These are phyloP conservation scores for Beauveria varroae DNA, from an alignment of 2,329 filamentous ascomycete species.

Conservation along the genomic window DNA sequence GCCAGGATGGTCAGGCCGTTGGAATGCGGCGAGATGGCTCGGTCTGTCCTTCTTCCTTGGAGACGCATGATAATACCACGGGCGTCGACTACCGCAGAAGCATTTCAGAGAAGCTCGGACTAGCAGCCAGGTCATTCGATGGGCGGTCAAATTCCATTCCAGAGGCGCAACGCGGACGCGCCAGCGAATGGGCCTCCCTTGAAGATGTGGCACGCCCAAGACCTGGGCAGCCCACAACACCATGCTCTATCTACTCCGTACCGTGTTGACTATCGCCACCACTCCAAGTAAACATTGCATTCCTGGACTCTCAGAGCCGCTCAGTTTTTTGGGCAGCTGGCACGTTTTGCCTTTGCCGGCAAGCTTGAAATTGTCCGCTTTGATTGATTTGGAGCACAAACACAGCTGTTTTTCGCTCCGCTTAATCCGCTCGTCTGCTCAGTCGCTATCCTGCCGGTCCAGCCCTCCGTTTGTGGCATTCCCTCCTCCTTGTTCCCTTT, in stretches of 20 bases:
- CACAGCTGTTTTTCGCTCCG: neutral
- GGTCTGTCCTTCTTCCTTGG: constrained; percentile 3
- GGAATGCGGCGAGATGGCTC: constrained; percentile 22
- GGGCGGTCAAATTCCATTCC: constrained; percentile 9
- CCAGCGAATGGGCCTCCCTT: constrained; percentile 8
- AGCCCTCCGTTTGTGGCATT: constrained; percentile 7
- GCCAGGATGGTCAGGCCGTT: constrained; percentile 11
- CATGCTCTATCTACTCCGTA: neutral
- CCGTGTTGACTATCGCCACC: constrained; percentile 13
- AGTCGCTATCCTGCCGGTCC: neutral
- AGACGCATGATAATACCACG: constrained; percentile 2
- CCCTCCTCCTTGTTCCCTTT: constrained; percentile 9
- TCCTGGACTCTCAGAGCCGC: constrained; percentile 11
- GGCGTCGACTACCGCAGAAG: neutral
- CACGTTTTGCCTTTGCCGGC: constrained; percentile 9
- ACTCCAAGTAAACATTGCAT: constrained; percentile 15
- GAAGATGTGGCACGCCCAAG: neutral
- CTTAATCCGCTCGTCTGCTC: constrained; percentile 3
- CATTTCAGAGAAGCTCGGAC: neutral
- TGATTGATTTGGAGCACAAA: neutral
- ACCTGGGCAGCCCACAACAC: constrained; percentile 1
- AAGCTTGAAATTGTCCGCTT: neutral
- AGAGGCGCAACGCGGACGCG: neutral
- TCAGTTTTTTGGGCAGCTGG: constrained; percentile 10
- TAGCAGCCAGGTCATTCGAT: neutral